phyloP scores from a whole-genome alignment of 2,329 filamentous ascomycete species.

The Epichloe sibirici region DNA sequence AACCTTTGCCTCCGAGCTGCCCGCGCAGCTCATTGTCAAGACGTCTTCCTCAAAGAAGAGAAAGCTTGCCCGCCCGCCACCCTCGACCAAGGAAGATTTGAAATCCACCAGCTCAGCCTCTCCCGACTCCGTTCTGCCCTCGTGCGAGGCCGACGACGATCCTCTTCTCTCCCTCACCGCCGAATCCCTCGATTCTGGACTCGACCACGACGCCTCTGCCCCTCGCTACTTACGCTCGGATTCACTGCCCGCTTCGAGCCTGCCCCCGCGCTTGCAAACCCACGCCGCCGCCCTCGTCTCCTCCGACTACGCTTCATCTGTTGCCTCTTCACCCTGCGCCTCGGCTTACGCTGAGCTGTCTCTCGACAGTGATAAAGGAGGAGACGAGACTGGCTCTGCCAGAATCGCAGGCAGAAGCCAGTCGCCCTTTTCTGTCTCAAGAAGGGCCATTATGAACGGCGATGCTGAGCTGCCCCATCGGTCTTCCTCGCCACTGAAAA shows the following conservation, averaged over 20 bases:
- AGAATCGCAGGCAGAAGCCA: conserved; percentile 31
- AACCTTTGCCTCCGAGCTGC: conserved; percentile 37
- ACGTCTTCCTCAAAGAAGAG: conserved; percentile 66
- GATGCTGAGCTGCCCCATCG: conserved; percentile 45
- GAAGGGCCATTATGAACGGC: conserved; percentile 47
- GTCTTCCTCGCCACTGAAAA: conserved; percentile 53
- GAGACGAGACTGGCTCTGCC: conserved; percentile 31
- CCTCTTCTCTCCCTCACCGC: conserved; percentile 38
- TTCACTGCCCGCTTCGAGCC: conserved; percentile 35
- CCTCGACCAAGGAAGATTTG: conserved; percentile 28
- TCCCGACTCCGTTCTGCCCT: conserved; percentile 37
- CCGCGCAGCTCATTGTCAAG: conserved; percentile 54
- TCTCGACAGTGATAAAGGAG: conserved; percentile 41
- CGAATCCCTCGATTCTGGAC: conserved; percentile 25
- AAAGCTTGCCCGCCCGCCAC: conserved; percentile 41
- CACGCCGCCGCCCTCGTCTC: conserved; percentile 28
- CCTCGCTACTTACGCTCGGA: conserved; percentile 29
- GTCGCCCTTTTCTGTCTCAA: conserved; percentile 39
- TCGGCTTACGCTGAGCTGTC: conserved; percentile 44
- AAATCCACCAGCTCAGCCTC: conserved; percentile 24
- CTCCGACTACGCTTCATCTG: conserved; percentile 40
- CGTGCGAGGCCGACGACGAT: conserved; percentile 40
- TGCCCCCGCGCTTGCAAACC: conserved; percentile 40
- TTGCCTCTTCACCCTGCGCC: conserved; percentile 45
- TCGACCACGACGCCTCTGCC: conserved; percentile 15